These are phyloP conservation scores for Solanum habrochaites DNA, from an alignment of 257 asterid genomes.

Conservation along the genomic window DNA sequence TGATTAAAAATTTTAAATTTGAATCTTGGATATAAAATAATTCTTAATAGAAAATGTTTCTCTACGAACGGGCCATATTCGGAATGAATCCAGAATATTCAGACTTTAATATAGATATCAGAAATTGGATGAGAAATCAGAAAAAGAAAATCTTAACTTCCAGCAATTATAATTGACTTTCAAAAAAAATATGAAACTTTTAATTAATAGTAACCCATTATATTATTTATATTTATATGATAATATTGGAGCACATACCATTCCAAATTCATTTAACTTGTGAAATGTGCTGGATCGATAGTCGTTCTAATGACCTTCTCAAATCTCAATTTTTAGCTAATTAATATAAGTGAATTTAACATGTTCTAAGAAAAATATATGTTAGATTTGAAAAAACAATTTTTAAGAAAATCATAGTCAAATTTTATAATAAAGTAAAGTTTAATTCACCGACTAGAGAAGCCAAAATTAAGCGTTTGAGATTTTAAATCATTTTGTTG, in stretches of 20 bases:
- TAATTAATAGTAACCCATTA: not conserved
- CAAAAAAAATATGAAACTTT: not conserved
- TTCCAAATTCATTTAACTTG: not conserved
- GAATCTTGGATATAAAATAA: rapidly evolving
- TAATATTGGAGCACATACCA: not conserved
- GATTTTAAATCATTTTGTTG: too few relatives aligned
- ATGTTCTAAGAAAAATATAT: too few relatives aligned
- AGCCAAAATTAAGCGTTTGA: too few relatives aligned
- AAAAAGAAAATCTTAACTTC: not conserved
- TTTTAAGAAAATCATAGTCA: not conserved
- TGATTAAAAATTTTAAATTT: rapidly evolving
- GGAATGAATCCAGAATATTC: rapidly evolving
- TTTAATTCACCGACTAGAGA: too few relatives aligned
- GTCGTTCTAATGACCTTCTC: not conserved
- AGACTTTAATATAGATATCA: too few relatives aligned
- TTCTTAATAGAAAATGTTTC: rapidly evolving
- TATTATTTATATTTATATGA: not conserved
- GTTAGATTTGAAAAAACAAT: not conserved
- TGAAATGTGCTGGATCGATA: not conserved
- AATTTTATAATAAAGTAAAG: too few relatives aligned
- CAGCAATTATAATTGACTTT: not conserved
- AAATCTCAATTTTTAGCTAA: not conserved
- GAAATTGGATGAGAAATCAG: too few relatives aligned
- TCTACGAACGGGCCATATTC: rapidly evolving
- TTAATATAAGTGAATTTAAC: not conserved